Percentiles rank a stretch among this genome's conserved stretches.
These are phyloP conservation scores for Polyporus arcularius DNA, from an alignment of 768 basidiomycete species.

Conservation along the genomic window DNA sequence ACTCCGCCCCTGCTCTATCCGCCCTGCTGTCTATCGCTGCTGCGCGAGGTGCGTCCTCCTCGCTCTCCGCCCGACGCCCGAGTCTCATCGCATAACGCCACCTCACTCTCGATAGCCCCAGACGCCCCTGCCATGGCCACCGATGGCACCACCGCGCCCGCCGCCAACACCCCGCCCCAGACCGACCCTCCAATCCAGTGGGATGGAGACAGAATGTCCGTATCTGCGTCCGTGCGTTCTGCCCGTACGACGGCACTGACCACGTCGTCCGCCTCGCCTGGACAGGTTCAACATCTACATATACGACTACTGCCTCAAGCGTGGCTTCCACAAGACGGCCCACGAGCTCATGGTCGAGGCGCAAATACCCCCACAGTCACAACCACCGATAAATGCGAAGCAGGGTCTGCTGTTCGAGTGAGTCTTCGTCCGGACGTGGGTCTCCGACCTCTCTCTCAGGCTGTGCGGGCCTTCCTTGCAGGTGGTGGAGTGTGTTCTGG, in stretches of 20 bases:
- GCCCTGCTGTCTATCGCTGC: conserved; percentile 13
- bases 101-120: conserved; percentile 17
- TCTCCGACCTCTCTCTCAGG: conserved; percentile 10
- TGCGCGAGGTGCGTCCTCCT: conserved; percentile 19
- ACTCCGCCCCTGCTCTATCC: conserved; percentile 2
- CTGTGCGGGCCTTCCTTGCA: conserved; percentile 29
- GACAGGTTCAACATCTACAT: conserved; percentile 89
- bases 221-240: conserved; percentile 21
- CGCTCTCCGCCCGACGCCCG: neutral
- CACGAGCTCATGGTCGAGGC: conserved; percentile 67
- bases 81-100: conserved; percentile 12
- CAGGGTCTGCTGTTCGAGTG: conserved; percentile 86
- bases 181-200: conserved; percentile 47
- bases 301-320: conserved; percentile 81
- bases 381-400: conserved; percentile 79
- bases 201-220: conserved; percentile 85
- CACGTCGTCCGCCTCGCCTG: neutral
- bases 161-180: conserved; percentile 1
- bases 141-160: conserved; percentile 9
- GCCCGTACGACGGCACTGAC: conserved; percentile 1
- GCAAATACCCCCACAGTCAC: conserved; percentile 58
- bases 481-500: conserved; percentile 93
- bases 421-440: conserved; percentile 28
- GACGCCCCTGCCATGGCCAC: conserved; percentile 22
- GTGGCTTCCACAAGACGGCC: conserved; percentile 75